Conservation (phyloP, 352 stramenopile species). For the Phytopythium delawarense region DNA sequence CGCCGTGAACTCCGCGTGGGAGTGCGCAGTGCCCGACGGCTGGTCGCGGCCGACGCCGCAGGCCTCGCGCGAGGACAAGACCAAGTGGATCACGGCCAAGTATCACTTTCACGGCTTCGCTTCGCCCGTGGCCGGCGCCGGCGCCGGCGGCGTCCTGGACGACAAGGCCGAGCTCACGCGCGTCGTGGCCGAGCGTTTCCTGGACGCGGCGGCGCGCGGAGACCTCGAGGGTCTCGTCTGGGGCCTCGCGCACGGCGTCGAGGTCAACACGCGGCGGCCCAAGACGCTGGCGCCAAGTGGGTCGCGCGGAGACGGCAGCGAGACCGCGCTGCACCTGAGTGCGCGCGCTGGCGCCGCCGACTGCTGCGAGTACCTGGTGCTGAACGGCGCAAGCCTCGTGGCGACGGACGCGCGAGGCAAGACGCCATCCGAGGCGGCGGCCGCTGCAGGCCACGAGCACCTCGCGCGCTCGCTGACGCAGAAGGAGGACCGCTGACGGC, state of each 20-base stretch:
- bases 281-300: background rate
- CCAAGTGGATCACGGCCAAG: conserved; percentile 83
- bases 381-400: conserved; percentile 75
- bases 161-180: conserved; percentile 18
- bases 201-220: conserved; percentile 33
- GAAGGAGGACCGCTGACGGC: conserved; percentile 16
- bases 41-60: conserved; percentile 48
- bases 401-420: conserved; percentile 39
- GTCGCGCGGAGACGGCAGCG: conserved; percentile 25
- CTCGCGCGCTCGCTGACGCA: conserved; percentile 64
- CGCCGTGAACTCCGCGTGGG: conserved; percentile 65
- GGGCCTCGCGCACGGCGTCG: conserved; percentile 73
- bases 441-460: conserved; percentile 49
- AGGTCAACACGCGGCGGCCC: conserved; percentile 48
- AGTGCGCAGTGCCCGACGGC: conserved; percentile 42
- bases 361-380: conserved; percentile 76
- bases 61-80: conserved; percentile 64
- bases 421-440: conserved; percentile 58
- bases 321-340: conserved; percentile 59
- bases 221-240: conserved; percentile 66
- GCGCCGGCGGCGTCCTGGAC: conserved; percentile 1
- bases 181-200: conserved; percentile 34
- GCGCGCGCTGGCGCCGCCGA: conserved; percentile 28
- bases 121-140: conserved; percentile 24
- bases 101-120: conserved; percentile 78